These are phyloP conservation scores for Sporothrix pseudoabietina DNA, from an alignment of 2,329 filamentous ascomycete species.

Conservation along the genomic window DNA sequence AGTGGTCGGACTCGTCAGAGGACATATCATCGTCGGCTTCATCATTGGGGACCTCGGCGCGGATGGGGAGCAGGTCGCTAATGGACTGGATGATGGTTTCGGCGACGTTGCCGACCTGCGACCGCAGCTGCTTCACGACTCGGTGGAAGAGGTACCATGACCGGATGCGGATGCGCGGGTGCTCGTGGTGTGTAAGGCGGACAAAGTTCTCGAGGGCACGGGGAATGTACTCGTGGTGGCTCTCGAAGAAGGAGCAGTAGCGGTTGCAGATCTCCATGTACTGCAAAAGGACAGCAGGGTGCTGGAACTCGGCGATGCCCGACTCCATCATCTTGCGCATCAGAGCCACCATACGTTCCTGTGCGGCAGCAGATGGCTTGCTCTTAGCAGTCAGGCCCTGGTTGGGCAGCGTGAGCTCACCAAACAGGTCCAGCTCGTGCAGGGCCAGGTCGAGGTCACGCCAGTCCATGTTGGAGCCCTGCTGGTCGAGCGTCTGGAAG, in stretches of 20 bases:
- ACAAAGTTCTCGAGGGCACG: constrained; percentile 91
- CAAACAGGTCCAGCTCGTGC: constrained; percentile 94
- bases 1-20: constrained; percentile 87
- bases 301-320: constrained; percentile 79
- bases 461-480: constrained; percentile 81
- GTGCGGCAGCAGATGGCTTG: constrained; percentile 75
- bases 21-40: constrained; percentile 89
- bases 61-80: constrained; percentile 83
- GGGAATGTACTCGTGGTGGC: constrained; percentile 77
- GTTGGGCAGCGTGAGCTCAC: constrained; percentile 87
- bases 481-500: constrained; percentile 76
- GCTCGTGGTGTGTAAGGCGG: constrained; percentile 81
- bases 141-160: constrained; percentile 98
- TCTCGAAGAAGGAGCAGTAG: constrained; percentile 90
- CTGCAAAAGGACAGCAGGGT: constrained; percentile 89
- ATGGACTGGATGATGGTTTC: constrained; percentile 91
- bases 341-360: constrained; percentile 83
- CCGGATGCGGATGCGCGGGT: constrained; percentile 82
- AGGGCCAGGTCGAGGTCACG: constrained; percentile 90
- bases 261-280: constrained; percentile 99
- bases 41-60: constrained; percentile 80
- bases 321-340: constrained; percentile 96
- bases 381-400: constrained; percentile 85
- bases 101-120: constrained; percentile 83
- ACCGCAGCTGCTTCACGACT: constrained; percentile 83